Evolutionary conservation across 2,329 filamentous ascomycete species (phyloP).

Genomic region (Colletotrichum ledebouriae): DNA sequence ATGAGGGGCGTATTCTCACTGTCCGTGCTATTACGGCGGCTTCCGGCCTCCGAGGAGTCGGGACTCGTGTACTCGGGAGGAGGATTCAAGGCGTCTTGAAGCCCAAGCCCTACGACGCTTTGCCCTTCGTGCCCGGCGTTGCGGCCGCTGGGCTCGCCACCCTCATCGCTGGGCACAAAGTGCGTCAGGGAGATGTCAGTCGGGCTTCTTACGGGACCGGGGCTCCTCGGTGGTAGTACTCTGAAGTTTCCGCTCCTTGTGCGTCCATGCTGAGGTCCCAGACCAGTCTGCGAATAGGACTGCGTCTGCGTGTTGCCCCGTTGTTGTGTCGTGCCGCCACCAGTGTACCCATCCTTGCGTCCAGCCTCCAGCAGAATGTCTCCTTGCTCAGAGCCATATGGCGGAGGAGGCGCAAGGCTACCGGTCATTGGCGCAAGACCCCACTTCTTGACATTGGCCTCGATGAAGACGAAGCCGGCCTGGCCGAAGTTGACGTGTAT

Average conservation of each 20-base stretch:
- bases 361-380: slow-evolving; percentile 95
- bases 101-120: slow-evolving; percentile 56
- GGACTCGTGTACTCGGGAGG: slow-evolving; percentile 81
- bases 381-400: slow-evolving; percentile 96
- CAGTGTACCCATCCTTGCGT: slow-evolving; percentile 69
- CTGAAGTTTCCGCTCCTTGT: slow-evolving; percentile 84
- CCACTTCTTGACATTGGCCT: slow-evolving; percentile 99
- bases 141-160: slow-evolving; percentile 75
- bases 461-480: slow-evolving; percentile 98
- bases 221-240: slow-evolving; percentile 82
- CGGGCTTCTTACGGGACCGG: slow-evolving; percentile 89
- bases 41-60: slow-evolving; percentile 69
- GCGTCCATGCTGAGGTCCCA: slow-evolving; percentile 76
- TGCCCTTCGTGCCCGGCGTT: slow-evolving; percentile 47
- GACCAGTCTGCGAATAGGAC: slow-evolving; percentile 50
- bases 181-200: slow-evolving; percentile 96
- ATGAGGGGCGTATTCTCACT: slow-evolving; percentile 69
- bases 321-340: slow-evolving; percentile 54
- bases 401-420: slow-evolving; percentile 92
- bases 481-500: slow-evolving; percentile 99
- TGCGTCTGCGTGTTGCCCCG: slow-evolving; percentile 62
- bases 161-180: slow-evolving; percentile 78
- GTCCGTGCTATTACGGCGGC: slow-evolving; percentile 69
- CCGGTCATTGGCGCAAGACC: slow-evolving; percentile 96
- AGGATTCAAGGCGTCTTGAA: slow-evolving; percentile 71